Percentiles rank a stretch among this genome's conserved stretches.
phyloP scores from a whole-genome alignment of 768 basidiomycete genomes.

The Amanita brunnescens region DNA sequence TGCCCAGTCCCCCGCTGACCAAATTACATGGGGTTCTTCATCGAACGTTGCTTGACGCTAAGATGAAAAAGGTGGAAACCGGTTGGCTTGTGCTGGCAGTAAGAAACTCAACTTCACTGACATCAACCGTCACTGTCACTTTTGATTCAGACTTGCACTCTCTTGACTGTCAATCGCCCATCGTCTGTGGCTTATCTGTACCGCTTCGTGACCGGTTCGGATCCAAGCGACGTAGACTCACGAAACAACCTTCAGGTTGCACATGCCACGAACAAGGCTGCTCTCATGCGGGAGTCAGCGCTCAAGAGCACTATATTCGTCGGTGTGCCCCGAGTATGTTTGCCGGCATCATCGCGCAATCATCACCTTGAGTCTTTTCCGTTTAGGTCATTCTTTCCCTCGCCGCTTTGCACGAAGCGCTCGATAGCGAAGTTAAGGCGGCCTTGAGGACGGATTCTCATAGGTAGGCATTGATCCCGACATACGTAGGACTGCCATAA shows the following conservation, averaged over 20 bases:
- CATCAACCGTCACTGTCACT: constrained; percentile 3
- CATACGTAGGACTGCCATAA: constrained; percentile 2
- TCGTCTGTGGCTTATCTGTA: constrained; percentile 74
- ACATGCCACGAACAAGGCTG: constrained; percentile 63
- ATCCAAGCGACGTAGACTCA: constrained; percentile 27
- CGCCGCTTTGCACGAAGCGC: constrained; percentile 61
- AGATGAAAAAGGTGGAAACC: constrained; percentile 53
- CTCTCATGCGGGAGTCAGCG: constrained; percentile 83
- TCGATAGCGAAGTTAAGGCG: constrained; percentile 76
- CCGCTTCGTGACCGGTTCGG: constrained; percentile 57
- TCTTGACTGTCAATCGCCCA: constrained; percentile 77
- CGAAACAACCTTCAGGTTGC: constrained; percentile 34
- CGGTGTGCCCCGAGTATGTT: constrained; percentile 72
- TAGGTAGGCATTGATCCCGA: constrained; percentile 42
- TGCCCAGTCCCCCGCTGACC: constrained; percentile 45
- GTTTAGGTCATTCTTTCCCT: constrained; percentile 73
- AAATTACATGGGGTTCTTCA: constrained; percentile 48
- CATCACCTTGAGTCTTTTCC: not conserved
- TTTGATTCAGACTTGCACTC: constrained; percentile 61
- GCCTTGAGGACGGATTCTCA: constrained; percentile 57
- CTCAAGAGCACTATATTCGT: constrained; percentile 87
- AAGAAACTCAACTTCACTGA: constrained; percentile 15
- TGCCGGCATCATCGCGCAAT: constrained; percentile 14
- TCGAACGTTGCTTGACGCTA: constrained; percentile 59
- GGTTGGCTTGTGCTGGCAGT: constrained; percentile 81